A percentile compares a stretch with the other conserved stretches of the same genome.
Evolutionary conservation across 148 eudicot genomes (phyloP).

Genomic region (Drosera capensis): DNA sequence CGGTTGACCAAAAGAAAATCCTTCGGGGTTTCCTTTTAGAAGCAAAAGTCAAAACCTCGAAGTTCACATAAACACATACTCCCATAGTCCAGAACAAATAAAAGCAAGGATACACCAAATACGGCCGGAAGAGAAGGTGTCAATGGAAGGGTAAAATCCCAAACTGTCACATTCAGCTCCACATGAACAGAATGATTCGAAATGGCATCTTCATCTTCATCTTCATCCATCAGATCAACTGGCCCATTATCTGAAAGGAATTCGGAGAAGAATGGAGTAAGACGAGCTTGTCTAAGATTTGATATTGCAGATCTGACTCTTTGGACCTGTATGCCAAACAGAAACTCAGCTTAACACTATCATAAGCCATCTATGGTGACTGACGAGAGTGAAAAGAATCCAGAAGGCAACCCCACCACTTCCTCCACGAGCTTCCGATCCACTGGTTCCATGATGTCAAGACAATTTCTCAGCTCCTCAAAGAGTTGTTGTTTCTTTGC

Average conservation of each 20-base stretch:
- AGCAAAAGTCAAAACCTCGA: no score
- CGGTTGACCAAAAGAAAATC: no score
- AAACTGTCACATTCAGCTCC: conserved; percentile 73
- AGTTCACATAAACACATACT: no score
- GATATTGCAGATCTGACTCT: conserved; percentile 72
- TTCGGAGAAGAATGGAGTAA: conserved; percentile 71
- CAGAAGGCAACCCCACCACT: conserved; percentile 31
- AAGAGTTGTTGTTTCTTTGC: conserved; percentile 59
- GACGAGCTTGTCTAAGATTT: conserved; percentile 64
- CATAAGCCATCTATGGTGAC: not conserved
- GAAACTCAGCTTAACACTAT: conserved; percentile 17
- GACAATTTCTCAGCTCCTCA: conserved; percentile 56
- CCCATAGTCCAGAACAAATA: conserved; percentile 2
- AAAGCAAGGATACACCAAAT: conserved; percentile 84
- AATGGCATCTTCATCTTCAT: conserved; percentile 59
- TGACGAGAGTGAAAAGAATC: no score
- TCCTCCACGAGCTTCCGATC: conserved; percentile 48
- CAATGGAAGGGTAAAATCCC: conserved; percentile 83
- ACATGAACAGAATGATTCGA: conserved; percentile 51
- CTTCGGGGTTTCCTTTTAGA: no score
- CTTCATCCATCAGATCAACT: conserved; percentile 92
- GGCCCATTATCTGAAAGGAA: conserved; percentile 58
- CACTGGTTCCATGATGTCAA: conserved; percentile 56
- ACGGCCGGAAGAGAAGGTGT: conserved; percentile 99
- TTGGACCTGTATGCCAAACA: conserved; percentile 47